Percentiles rank a stretch among this genome's conserved stretches.
Conservation (phyloP, 2,329 filamentous ascomycete species). For the Nemania sp. region DNA sequence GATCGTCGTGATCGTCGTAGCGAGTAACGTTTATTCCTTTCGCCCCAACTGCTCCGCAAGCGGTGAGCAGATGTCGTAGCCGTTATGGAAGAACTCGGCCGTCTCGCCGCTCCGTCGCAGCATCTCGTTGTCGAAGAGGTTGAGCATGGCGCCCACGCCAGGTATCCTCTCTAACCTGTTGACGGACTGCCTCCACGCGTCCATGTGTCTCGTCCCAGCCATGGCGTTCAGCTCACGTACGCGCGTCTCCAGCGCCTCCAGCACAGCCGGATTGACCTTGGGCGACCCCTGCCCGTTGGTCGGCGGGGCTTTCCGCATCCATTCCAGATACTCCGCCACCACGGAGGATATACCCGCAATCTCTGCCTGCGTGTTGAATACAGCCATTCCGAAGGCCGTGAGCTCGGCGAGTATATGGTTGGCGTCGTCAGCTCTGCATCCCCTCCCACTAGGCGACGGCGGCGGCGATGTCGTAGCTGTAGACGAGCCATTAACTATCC, state of each 20-base stretch:
- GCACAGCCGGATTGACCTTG: constrained; percentile 34
- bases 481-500: constrained; percentile 39
- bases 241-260: constrained; percentile 42
- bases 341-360: constrained; percentile 44
- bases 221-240: constrained; percentile 40
- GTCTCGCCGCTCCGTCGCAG: constrained; percentile 40
- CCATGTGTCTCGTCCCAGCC: constrained; percentile 37
- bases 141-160: constrained; percentile 41
- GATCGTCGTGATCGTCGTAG: constrained; percentile 3
- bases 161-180: constrained; percentile 36
- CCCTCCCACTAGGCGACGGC: constrained; percentile 34
- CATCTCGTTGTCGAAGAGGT: constrained; percentile 42
- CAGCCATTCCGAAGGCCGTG: constrained; percentile 42
- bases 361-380: constrained; percentile 44
- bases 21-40: constrained; percentile 27
- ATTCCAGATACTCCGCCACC: constrained; percentile 44
- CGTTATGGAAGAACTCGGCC: constrained; percentile 40
- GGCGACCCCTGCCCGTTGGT: constrained; percentile 6
- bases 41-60: constrained; percentile 37
- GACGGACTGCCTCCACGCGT: constrained; percentile 41
- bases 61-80: constrained; percentile 37
- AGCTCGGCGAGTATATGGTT: constrained; percentile 43
- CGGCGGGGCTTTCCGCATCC: constrained; percentile 38
- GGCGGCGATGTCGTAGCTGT: constrained; percentile 36
- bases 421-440: constrained; percentile 35